Evolutionary conservation across 768 basidiomycete species (phyloP).

Genomic region (Gloeophyllum trabeum): DNA sequence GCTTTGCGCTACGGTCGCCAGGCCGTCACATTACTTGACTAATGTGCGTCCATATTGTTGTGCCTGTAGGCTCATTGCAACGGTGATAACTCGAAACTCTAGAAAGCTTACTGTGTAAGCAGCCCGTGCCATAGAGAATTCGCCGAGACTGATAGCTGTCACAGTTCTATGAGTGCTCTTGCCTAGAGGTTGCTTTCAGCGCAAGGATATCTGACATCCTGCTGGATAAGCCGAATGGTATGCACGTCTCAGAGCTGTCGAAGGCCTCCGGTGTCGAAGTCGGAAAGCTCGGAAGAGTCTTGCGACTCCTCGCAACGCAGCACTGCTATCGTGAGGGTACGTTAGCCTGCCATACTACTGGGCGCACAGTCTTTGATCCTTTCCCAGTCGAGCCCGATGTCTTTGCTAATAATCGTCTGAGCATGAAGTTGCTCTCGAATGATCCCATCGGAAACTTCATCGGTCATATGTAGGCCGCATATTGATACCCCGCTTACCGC

Average conservation of each 20-base stretch:
- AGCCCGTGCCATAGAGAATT: no score
- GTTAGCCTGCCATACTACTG: background rate
- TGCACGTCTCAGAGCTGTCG: conserved; percentile 22
- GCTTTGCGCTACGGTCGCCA: conserved; percentile 10
- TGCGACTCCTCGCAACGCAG: conserved; percentile 27
- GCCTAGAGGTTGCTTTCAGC: conserved; percentile 21
- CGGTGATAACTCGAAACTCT: no score
- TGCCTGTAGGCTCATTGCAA: background rate
- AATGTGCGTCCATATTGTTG: conserved; percentile 6
- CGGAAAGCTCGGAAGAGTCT: conserved; percentile 25
- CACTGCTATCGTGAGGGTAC: conserved; percentile 26
- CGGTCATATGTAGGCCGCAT: conserved; percentile 6
- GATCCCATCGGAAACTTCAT: conserved; percentile 6
- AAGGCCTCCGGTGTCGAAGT: conserved; percentile 19
- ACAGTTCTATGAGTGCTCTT: conserved; percentile 10
- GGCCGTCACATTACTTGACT: conserved; percentile 8
- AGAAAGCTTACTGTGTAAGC: background rate
- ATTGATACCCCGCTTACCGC: conserved; percentile 6
- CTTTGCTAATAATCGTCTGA: conserved; percentile 24
- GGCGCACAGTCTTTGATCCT: background rate
- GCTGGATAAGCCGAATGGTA: conserved; percentile 21
- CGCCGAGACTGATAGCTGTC: no score
- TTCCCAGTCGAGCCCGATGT: conserved; percentile 16
- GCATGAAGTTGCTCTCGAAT: conserved; percentile 14
- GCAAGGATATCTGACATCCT: conserved; percentile 28